Evolutionary conservation across 768 basidiomycete species (phyloP).

Genomic region (Mycena rebaudengoi): DNA sequence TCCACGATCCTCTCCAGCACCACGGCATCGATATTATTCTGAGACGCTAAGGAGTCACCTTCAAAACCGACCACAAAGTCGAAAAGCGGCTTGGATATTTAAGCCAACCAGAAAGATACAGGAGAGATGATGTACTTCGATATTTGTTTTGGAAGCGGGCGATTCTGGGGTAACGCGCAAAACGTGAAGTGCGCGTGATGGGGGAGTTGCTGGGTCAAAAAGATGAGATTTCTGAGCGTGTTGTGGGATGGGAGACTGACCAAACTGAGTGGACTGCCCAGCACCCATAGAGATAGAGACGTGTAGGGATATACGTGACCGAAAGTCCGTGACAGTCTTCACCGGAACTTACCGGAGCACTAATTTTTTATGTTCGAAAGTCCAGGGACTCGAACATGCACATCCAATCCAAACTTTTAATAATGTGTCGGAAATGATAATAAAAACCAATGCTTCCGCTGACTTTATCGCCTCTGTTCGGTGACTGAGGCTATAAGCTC

Average conservation of each 20-base stretch:
- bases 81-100: slow-evolving; percentile 73
- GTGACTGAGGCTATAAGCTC: too few species aligned
- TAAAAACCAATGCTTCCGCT: too few species aligned
- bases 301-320: too few species aligned
- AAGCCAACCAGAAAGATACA: slow-evolving; percentile 50
- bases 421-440: too few species aligned
- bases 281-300: slow-evolving; percentile 84
- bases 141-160: slow-evolving; percentile 85
- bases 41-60: slow-evolving; percentile 63
- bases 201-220: slow-evolving; percentile 49
- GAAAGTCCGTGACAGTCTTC: too few species aligned
- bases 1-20: slow-evolving; percentile 86
- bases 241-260: slow-evolving; percentile 29
- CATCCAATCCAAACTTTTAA: too few species aligned
- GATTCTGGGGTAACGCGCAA: slow-evolving; percentile 89
- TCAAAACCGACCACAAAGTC: slow-evolving; percentile 96
- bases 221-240: not conserved
- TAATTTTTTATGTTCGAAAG: too few species aligned
- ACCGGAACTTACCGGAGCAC: too few species aligned
- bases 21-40: slow-evolving; percentile 68
- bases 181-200: slow-evolving; percentile 80
- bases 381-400: too few species aligned
- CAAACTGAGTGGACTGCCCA: slow-evolving; percentile 63
- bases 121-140: slow-evolving; percentile 51
- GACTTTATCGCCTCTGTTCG: too few species aligned